Base-by-base conservation (phyloP, 208 protist genomes). In the Acanthamoeba quina region DNA sequence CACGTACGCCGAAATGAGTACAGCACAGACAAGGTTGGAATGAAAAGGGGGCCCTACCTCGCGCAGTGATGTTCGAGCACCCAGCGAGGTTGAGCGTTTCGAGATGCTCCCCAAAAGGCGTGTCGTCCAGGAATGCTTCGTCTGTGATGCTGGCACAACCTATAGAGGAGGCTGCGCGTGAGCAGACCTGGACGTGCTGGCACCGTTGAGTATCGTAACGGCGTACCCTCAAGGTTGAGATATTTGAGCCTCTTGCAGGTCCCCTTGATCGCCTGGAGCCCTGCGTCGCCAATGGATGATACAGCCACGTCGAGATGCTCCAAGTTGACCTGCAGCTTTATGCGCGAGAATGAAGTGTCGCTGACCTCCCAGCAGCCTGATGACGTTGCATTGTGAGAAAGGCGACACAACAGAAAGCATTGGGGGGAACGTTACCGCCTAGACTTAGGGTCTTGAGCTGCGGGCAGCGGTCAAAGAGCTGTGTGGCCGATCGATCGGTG, bases 301-400 rank as follows among this genome's bases (percentile, higher is more conserved):
- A 92, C 86, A 21, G 62, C 86, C 58, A 92, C 58, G 34, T 92
- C 64, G 7, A 92, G 26, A 56, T 76, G 64, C 41, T 92, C 86
- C 21, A 92, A 56, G 5, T 19, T 19, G 24, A 44, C 41, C 60
- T 92, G 86, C 86, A 92, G 37, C 60, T 70, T 74, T 41, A 92
- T 92, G 19, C 49, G 58, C 29, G 34, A 26, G 34, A 92, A 92
- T 15, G 86, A 92, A 7, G 26, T 17, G 49, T 92, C 86, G 26
- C 86, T 76, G 21, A 92, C 31, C 60, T 92, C 86, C 86, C 86
- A 92, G 64, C 86, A 92, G 49, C 86, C 86, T 92, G 86, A 72
- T 41, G 31, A 72, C 31, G 31, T 72, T 10, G 26, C 3, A 10
- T 19, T 72, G 31, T 41, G 29, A 72, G 64, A 31, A 24, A 15